phyloP scores from a whole-genome alignment of 805 yeast species.

The Candida dendrica region DNA sequence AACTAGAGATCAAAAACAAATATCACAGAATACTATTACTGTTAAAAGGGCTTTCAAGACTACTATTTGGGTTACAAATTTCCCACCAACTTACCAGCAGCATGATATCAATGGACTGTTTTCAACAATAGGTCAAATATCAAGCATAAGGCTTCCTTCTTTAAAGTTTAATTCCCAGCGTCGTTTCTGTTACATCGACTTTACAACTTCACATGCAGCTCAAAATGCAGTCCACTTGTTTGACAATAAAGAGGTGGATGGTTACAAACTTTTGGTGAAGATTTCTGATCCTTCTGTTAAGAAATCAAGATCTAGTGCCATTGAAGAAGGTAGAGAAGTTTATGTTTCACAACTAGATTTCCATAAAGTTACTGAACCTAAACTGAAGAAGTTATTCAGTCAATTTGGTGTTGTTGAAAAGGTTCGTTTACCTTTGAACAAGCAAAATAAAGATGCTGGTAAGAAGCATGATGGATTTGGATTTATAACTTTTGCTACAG shows the following conservation, averaged over 20 bases:
- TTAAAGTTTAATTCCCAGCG: slow-evolving; percentile 46
- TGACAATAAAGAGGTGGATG: slow-evolving; percentile 31
- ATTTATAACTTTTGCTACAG: slow-evolving; percentile 42
- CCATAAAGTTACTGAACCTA: slow-evolving; percentile 29
- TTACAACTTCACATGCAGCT: slow-evolving; percentile 34
- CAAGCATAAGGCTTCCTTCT: slow-evolving; percentile 59
- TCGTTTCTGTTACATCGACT: slow-evolving; percentile 72
- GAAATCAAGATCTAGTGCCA: slow-evolving; percentile 34
- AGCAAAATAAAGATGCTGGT: slow-evolving; percentile 13
- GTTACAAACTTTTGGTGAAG: slow-evolving; percentile 44
- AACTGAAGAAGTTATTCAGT: slow-evolving; percentile 34
- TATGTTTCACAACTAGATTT: slow-evolving; percentile 48
- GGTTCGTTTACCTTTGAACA: slow-evolving; percentile 39
- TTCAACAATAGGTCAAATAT: slow-evolving; percentile 29
- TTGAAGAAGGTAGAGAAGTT: slow-evolving; percentile 50
- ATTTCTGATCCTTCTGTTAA: slow-evolving; percentile 51
- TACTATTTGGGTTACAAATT: slow-evolving; percentile 70
- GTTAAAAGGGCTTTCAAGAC: slow-evolving; percentile 39
- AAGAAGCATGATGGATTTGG: slow-evolving; percentile 56
- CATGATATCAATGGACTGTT: slow-evolving; percentile 35
- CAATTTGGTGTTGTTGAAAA: slow-evolving; percentile 47
- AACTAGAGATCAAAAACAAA: slow-evolving; percentile 46
- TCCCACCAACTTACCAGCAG: slow-evolving; percentile 47
- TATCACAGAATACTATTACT: slow-evolving; percentile 34
- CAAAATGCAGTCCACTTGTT: slow-evolving; percentile 31